phyloP scores from a whole-genome alignment of 495 filamentous ascomycete species.

The Aspergillus leporis region DNA sequence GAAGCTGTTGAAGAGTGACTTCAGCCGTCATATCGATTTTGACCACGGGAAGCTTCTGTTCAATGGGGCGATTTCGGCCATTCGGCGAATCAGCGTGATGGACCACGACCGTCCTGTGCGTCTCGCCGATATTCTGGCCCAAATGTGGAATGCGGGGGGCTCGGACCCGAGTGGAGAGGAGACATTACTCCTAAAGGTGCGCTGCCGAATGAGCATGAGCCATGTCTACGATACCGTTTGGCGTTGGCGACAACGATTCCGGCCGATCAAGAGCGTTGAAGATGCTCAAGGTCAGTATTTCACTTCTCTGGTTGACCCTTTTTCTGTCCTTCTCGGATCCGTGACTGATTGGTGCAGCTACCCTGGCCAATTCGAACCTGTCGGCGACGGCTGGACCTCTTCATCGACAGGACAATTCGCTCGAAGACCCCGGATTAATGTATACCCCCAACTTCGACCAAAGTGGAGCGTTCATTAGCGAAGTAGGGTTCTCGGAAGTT shows the following conservation, averaged over 20 bases:
- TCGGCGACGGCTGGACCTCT: constrained; percentile 29
- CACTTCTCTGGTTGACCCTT: not conserved
- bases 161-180: constrained; percentile 36
- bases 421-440: constrained; percentile 38
- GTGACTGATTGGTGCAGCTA: constrained; percentile 23
- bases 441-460: constrained; percentile 45
- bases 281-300: constrained; percentile 39
- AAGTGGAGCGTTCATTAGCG: constrained; percentile 42
- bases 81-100: constrained; percentile 77
- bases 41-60: constrained; percentile 78
- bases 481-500: constrained; percentile 48
- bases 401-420: constrained; percentile 31
- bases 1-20: constrained; percentile 84
- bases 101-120: constrained; percentile 79
- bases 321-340: not conserved
- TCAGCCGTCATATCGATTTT: constrained; percentile 62
- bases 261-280: constrained; percentile 42
- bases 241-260: constrained; percentile 50
- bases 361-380: constrained; percentile 33
- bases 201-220: constrained; percentile 53
- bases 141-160: constrained; percentile 50
- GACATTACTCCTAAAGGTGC: constrained; percentile 44
- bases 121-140: constrained; percentile 46
- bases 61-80: constrained; percentile 71
- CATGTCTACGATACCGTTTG: constrained; percentile 53